Evolutionary conservation across 108 stramenopile species (phyloP), one percentile per base, ranked within the genome.

Genomic region (Conticribra weissflogii): DNA sequence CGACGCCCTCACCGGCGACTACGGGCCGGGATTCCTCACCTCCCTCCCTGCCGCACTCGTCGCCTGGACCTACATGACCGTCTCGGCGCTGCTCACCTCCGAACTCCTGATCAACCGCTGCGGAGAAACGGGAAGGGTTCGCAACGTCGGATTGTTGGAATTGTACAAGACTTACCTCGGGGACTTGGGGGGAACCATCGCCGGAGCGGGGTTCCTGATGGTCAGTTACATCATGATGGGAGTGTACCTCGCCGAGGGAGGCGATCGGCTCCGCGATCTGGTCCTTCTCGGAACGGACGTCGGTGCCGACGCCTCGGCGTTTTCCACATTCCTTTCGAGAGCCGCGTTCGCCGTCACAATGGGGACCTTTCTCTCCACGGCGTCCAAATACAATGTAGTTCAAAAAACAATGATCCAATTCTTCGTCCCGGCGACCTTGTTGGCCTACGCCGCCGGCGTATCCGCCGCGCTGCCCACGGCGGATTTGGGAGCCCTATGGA

Each of bases 211-310:
- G 2, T 96, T 93, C 66, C 83, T 93, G 17, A 77, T 91, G 34
- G 68, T 96, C 16, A 92, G 93, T 70, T 96, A 94, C 60, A 84
- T 91, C 23, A 57, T 96, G 41, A 79, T 94, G 68, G 88, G 91
- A 5, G 93, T 93, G 9, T 96, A 93, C 71, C 79, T 93, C 32
- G 87, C 90, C 18, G 86, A 91, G 73, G 96, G 96, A 16, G 93
- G 93, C 0, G 81, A 67, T 21, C 73, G 85, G 17, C 32, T 92
- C n/a, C 67, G 45, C 41, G 54, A 45, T 3, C 53, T 86, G n/a
- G 22, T 84, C n/a, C n/a, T n/a, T n/a, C n/a, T n/a, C n/a, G n/a
- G n/a, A n/a, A n/a, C n/a, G n/a, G n/a, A n/a, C n/a, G n/a, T n/a
- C n/a, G n/a, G n/a, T n/a, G n/a, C n/a, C n/a, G n/a, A n/a, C n/a